These are phyloP conservation scores for Dactylellina parvicollis DNA, from an alignment of 2,329 filamentous ascomycete species.

Conservation along the genomic window DNA sequence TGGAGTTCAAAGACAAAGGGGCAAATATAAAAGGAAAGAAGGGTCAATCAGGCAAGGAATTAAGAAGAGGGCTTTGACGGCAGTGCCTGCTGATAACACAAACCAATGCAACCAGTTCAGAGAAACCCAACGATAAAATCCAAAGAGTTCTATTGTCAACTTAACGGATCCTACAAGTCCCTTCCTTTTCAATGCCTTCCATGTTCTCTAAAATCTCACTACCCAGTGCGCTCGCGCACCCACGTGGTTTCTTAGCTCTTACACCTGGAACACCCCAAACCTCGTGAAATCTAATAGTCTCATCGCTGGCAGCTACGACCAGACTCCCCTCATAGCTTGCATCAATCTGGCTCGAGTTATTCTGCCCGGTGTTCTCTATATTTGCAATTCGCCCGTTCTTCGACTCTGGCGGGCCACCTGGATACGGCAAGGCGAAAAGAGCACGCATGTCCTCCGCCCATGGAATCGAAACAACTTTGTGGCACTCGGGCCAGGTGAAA, in stretches of 20 bases:
- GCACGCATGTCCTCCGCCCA: conserved; percentile 83
- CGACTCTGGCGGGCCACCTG: conserved; percentile 65
- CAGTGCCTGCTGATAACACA: too few relatives aligned
- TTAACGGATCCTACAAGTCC: conserved; percentile 75
- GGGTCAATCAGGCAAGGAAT: too few relatives aligned
- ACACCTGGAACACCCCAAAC: conserved; percentile 74
- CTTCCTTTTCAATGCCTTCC: conserved; percentile 79
- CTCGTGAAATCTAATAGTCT: conserved; percentile 94
- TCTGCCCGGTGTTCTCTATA: conserved; percentile 2
- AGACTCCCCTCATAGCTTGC: conserved; percentile 78
- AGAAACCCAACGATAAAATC: background rate
- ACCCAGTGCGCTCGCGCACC: conserved; percentile 72
- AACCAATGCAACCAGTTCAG: background rate
- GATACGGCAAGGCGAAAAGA: conserved; percentile 87
- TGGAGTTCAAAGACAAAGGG: too few relatives aligned
- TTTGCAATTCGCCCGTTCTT: conserved; percentile 31
- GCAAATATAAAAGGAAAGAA: too few relatives aligned
- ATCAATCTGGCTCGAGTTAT: conserved; percentile 41
- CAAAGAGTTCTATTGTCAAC: too few relatives aligned
- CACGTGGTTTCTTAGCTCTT: conserved; percentile 64
- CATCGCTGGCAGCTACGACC: conserved; percentile 89
- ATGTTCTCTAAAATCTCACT: conserved; percentile 85
- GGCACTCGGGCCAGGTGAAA: conserved; percentile 93
- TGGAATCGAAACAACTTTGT: conserved; percentile 82
- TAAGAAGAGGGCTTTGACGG: too few relatives aligned